Conservation (phyloP, 805 yeast species). For the Kazachstania kunashirensis region DNA sequence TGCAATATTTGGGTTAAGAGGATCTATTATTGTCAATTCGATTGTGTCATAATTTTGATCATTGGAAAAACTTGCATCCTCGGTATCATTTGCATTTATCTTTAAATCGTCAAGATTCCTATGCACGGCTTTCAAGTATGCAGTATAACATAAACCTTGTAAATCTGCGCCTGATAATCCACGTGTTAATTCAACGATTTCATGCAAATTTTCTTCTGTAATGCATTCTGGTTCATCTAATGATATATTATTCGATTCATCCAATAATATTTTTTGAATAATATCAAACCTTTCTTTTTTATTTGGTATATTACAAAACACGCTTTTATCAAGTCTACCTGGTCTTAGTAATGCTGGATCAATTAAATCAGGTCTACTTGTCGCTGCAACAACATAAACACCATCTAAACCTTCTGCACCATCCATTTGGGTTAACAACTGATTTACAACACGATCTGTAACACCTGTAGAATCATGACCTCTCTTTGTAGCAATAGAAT, state of each 20-base stretch:
- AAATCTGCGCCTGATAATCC: constrained; percentile 94
- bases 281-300: constrained; percentile 65
- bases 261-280: constrained; percentile 27
- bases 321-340: constrained; percentile 88
- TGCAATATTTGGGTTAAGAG: too few species aligned
- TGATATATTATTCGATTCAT: too few species aligned
- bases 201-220: constrained; percentile 32
- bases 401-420: constrained; percentile 98
- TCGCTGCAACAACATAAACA: constrained; percentile 92
- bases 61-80: too few species aligned
- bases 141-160: constrained; percentile 86
- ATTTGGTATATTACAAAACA: constrained; percentile 81
- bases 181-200: constrained; percentile 48
- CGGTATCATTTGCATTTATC: not conserved
- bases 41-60: too few species aligned
- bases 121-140: constrained; percentile 79
- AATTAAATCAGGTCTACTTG: constrained; percentile 89
- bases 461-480: constrained; percentile 98
- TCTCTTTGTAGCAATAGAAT: constrained; percentile 94
- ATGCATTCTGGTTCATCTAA: too few species aligned
- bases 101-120: constrained; percentile 28
- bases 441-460: constrained; percentile 95
- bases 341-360: constrained; percentile 93
- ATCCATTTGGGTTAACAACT: constrained; percentile 95
- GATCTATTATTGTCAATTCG: too few species aligned